Conservation (phyloP, 192 early-diverging fungal species). For the Coemansia sp. region DNA sequence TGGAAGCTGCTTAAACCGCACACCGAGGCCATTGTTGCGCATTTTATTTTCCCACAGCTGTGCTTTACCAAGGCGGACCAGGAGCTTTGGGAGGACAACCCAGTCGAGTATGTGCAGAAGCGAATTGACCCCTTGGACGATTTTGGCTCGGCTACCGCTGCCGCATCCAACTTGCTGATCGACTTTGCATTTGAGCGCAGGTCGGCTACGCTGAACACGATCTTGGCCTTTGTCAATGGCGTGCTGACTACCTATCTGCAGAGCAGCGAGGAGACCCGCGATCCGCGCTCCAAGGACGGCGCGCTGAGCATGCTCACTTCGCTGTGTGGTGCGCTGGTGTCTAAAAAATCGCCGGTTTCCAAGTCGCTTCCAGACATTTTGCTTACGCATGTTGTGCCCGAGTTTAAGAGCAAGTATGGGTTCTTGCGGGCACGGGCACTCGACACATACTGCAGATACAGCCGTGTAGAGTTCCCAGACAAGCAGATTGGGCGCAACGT, state of each 20-base stretch:
- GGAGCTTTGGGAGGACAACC: constrained; percentile 89
- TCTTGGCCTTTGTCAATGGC: constrained; percentile 75
- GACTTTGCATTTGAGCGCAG: constrained; percentile 75
- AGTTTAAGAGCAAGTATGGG: constrained; percentile 78
- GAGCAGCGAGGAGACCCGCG: constrained; percentile 63
- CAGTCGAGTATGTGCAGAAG: constrained; percentile 87
- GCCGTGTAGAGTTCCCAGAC: constrained; percentile 61
- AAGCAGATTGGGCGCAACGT: constrained; percentile 58
- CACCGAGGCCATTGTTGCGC: constrained; percentile 71
- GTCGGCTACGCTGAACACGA: constrained; percentile 73
- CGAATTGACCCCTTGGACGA: constrained; percentile 81
- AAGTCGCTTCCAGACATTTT: constrained; percentile 82
- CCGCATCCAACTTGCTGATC: constrained; percentile 75
- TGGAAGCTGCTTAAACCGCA: constrained; percentile 92
- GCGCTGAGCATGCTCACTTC: constrained; percentile 83
- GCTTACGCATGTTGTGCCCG: constrained; percentile 82
- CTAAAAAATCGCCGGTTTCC: constrained; percentile 69
- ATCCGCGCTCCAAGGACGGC: constrained; percentile 83
- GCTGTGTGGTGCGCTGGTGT: constrained; percentile 67
- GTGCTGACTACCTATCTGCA: constrained; percentile 69
- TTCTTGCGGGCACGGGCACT: constrained; percentile 80
- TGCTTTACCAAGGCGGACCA: constrained; percentile 85
- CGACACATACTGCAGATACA: constrained; percentile 56
- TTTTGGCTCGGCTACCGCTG: constrained; percentile 69
- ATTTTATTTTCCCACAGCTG: constrained; percentile 90